Evolutionary conservation across 2,329 filamentous ascomycete genomes (phyloP).

Genomic region (Cytospora mali): DNA sequence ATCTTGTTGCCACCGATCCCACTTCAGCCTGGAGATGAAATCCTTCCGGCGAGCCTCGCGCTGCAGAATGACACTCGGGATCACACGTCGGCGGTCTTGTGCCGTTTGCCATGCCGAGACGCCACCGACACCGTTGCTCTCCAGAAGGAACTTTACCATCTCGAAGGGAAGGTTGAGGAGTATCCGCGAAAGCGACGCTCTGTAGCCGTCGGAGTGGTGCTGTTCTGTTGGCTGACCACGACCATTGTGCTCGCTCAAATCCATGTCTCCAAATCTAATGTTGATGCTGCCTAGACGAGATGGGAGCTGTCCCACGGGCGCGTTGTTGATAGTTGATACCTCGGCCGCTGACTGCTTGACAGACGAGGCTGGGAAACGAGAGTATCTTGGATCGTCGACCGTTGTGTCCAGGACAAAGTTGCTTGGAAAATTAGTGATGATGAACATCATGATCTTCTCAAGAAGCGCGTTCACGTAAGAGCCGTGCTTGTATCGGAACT

Average conservation of each 20-base stretch:
- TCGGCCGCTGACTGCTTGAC: conserved; percentile 3
- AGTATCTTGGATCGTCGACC: conserved; percentile 35
- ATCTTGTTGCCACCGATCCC: conserved; percentile 14
- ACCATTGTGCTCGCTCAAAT: conserved; percentile 37
- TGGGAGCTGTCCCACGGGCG: neutral
- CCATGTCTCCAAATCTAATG: conserved; percentile 38
- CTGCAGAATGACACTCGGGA: conserved; percentile 55
- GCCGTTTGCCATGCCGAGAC: conserved; percentile 53
- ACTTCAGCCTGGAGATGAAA: conserved; percentile 16
- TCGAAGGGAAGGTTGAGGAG: conserved; percentile 71
- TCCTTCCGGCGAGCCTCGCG: conserved; percentile 59
- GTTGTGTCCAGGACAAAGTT: conserved; percentile 56
- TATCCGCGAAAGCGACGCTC: conserved; percentile 63
- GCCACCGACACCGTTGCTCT: conserved; percentile 58
- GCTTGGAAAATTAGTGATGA: conserved; percentile 52
- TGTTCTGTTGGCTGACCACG: conserved; percentile 40
- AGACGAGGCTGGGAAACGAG: conserved; percentile 31
- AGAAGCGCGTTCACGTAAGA: conserved; percentile 48
- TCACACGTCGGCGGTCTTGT: conserved; percentile 50
- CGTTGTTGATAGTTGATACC: neutral
- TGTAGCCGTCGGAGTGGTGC: conserved; percentile 38
- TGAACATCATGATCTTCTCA: conserved; percentile 50
- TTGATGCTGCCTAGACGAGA: conserved; percentile 31
- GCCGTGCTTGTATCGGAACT: conserved; percentile 42
- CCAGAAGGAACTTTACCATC: conserved; percentile 66